phyloP scores from a whole-genome alignment of 345 rosid species.

The Acer campestre region DNA sequence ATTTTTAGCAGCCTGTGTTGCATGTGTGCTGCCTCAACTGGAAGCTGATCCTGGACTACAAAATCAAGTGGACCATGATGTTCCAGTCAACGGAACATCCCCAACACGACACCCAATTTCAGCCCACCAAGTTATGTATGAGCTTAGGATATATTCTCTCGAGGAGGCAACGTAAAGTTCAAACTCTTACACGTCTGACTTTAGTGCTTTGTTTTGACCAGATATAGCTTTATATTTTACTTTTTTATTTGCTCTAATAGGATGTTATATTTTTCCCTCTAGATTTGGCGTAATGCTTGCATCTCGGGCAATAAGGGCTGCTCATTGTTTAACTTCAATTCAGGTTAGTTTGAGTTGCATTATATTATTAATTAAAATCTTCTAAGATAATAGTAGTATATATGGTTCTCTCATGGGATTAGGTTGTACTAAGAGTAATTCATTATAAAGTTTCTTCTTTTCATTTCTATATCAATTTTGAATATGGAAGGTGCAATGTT shows the following conservation, averaged over 20 bases:
- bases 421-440: background rate
- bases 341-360: constrained; percentile 41
- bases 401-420: background rate
- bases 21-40: constrained; percentile 46
- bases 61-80: constrained; percentile 32
- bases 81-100: constrained; percentile 41
- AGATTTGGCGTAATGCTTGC: constrained; percentile 69
- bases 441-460: background rate
- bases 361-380: background rate
- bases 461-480: background rate
- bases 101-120: constrained; percentile 61
- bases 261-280: constrained; percentile 13
- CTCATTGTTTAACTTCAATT: constrained; percentile 71
- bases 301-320: constrained; percentile 76
- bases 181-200: constrained; percentile 18
- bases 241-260: background rate
- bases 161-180: constrained; percentile 60
- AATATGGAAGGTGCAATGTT: background rate
- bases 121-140: constrained; percentile 51
- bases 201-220: constrained; percentile 3
- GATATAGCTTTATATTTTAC: background rate
- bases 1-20: constrained; percentile 61
- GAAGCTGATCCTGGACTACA: constrained; percentile 51
- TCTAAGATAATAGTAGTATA: background rate
- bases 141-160: constrained; percentile 61